Percentiles rank a stretch among this genome's conserved stretches.
Evolutionary conservation across 2,329 filamentous ascomycete species (phyloP).

Genomic region (Hymenoscyphus albidus): DNA sequence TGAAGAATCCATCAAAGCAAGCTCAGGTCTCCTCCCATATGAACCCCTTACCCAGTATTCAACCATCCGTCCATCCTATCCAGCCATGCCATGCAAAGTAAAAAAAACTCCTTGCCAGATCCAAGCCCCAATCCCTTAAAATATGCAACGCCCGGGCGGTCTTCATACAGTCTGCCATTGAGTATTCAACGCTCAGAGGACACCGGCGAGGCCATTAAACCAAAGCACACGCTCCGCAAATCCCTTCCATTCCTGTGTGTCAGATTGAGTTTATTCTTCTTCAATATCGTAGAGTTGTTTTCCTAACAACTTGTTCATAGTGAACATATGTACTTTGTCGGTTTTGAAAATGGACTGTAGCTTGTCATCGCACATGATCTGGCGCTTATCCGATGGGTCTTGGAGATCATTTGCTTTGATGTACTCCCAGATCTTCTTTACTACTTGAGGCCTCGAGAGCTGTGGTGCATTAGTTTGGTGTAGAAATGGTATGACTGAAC

Average conservation of each 20-base stretch:
- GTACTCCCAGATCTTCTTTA: constrained; percentile 95
- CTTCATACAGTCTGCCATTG: background rate
- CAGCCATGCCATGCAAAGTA: background rate
- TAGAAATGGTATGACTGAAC: background rate
- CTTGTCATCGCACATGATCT: constrained; percentile 87
- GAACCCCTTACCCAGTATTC: background rate
- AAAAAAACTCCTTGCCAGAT: background rate
- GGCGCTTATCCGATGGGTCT: constrained; percentile 84
- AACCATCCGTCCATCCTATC: background rate
- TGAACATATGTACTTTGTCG: constrained; percentile 94
- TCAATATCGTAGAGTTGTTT: constrained; percentile 84
- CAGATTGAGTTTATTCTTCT: constrained; percentile 42
- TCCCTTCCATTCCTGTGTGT: background rate
- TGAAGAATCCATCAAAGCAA: background rate
- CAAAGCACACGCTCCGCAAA: background rate
- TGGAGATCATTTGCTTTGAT: constrained; percentile 87
- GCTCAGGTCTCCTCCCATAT: background rate
- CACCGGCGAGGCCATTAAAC: background rate
- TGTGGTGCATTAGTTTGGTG: constrained; percentile 37
- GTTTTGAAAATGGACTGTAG: constrained; percentile 92
- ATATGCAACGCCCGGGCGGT: background rate
- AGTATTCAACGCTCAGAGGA: background rate
- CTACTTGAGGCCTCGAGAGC: constrained; percentile 90
- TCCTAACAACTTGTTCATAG: constrained; percentile 95
- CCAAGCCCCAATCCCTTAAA: background rate